phyloP scores from a whole-genome alignment of 2,329 filamentous ascomycete genomes.

The Periconia sp. region DNA sequence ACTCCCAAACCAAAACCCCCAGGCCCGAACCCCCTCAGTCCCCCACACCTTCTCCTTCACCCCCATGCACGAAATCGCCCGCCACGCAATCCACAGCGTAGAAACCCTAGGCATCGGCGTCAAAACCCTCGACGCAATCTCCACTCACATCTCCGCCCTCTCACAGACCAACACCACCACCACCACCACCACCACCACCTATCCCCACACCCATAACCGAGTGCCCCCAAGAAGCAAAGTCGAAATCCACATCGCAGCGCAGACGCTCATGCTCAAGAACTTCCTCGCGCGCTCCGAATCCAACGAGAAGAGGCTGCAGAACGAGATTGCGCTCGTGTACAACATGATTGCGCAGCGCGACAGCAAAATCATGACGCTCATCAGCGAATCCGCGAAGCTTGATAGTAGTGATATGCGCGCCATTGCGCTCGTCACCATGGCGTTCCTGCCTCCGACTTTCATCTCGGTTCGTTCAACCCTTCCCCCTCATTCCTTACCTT shows the following conservation, averaged over 20 bases:
- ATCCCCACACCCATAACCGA: neutral
- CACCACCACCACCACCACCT: too few relatives aligned
- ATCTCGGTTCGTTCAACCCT: slow-evolving; percentile 4
- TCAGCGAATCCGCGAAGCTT: slow-evolving; percentile 4
- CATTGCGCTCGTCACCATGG: slow-evolving; percentile 9
- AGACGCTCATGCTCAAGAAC: slow-evolving; percentile 8
- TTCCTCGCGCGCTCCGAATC: slow-evolving; percentile 4
- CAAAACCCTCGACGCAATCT: slow-evolving; percentile 6
- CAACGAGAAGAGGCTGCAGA: slow-evolving; percentile 12
- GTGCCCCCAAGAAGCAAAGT: neutral
- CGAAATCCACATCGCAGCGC: slow-evolving; percentile 5
- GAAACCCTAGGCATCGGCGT: slow-evolving; percentile 9
- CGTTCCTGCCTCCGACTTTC: slow-evolving; percentile 13
- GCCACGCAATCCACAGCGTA: slow-evolving; percentile 11
- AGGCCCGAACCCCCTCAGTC: neutral
- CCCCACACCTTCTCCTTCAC: slow-evolving; percentile 2
- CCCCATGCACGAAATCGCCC: slow-evolving; percentile 6
- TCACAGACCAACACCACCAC: neutral
- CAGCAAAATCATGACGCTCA: slow-evolving; percentile 2
- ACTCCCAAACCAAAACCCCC: neutral
- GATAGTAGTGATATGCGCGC: slow-evolving; percentile 12
- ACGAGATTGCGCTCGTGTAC: slow-evolving; percentile 10
- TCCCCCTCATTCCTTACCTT: neutral
- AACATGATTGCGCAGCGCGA: slow-evolving; percentile 5
- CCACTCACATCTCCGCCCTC: neutral